Base-by-base conservation (phyloP, 2,329 filamentous ascomycete species). In the Endoconidiophora polonica region DNA sequence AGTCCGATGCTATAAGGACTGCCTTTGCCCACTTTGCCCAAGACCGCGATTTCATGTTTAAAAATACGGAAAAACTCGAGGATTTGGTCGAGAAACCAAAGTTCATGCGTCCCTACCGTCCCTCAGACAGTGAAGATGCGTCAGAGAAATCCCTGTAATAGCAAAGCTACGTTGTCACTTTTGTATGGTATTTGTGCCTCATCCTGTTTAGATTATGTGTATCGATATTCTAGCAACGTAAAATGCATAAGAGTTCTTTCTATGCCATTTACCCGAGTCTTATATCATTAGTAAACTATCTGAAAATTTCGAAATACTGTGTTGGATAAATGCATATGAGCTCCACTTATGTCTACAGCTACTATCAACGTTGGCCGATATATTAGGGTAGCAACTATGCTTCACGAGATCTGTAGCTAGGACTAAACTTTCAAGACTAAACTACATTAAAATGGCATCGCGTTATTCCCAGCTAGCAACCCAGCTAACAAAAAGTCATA, bases 21-120 rank as follows among this genome's bases (percentile, higher is more conserved):
- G 46, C 46, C 37, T 53, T 46, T 46, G 51, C 44, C 22, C 51
- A 53, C 47, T 53, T 53, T 43, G 51, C 51, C 38, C 51, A 53
- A 29, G 51, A 53, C 43, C 46, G 51, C 14, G 46, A 46, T 23
- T 53, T 49, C 46, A 53, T 43, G 43, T 53, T 49, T 42, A 53
- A 53, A 38, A 43, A 53, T 22, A 23, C 46, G 18, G 51, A 53
- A 14, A 45, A 49, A 37, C 37, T 53, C 7, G 51, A 53, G 37
- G 46, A 49, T 43, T 37, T 53, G 18, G 43, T 53, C 16, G 51
- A 53, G 23, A 36, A 49, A 37, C 51, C 51, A 43, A 53, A 44
- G 47, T 53, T 53, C 38, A 24, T 48, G 33, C 51, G 51, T 20
- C 51, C 51, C 24, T 53, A 53, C 46, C 51, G 51, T 20, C 46